Conservation (phyloP, 352 stramenopile species). For the Globisporangium sylvaticum region DNA sequence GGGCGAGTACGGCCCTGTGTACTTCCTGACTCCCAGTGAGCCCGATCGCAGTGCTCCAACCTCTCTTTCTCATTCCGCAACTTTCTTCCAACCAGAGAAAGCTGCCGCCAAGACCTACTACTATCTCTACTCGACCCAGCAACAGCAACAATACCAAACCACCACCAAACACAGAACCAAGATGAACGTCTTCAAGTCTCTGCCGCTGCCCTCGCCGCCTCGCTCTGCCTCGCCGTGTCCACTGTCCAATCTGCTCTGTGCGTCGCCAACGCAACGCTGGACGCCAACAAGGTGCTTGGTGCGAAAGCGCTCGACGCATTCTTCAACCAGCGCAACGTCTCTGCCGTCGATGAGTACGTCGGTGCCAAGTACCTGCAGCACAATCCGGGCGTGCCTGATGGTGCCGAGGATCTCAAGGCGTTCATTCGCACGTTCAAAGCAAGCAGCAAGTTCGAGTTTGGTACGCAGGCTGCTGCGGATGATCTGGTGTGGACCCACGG, state of each 20-base stretch:
- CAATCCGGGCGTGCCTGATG: neutral
- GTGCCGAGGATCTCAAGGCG: neutral
- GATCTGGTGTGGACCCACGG: neutral
- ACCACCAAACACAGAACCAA: neutral
- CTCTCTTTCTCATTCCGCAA: neutral
- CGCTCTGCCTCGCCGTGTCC: neutral
- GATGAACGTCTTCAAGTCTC: neutral
- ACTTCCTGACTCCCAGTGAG: neutral
- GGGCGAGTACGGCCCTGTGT: too few relatives aligned
- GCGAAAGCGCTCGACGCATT: neutral
- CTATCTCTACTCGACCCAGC: too few relatives aligned
- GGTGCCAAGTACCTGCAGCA: neutral
- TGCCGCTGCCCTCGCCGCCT: neutral
- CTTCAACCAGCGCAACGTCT: neutral
- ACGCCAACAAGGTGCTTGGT: neutral
- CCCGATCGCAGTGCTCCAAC: neutral
- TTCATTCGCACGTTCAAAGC: neutral
- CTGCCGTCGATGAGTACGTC: neutral
- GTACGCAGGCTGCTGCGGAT: neutral
- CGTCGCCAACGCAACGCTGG: neutral
- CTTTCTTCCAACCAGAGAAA: neutral
- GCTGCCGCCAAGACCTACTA: neutral
- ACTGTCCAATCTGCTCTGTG: neutral
- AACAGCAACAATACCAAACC: too few relatives aligned
- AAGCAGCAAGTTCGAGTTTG: neutral